Evolutionary conservation across 1,284 basidiomycete species (phyloP).

Genomic region (Lignosus rhinocerotis): DNA sequence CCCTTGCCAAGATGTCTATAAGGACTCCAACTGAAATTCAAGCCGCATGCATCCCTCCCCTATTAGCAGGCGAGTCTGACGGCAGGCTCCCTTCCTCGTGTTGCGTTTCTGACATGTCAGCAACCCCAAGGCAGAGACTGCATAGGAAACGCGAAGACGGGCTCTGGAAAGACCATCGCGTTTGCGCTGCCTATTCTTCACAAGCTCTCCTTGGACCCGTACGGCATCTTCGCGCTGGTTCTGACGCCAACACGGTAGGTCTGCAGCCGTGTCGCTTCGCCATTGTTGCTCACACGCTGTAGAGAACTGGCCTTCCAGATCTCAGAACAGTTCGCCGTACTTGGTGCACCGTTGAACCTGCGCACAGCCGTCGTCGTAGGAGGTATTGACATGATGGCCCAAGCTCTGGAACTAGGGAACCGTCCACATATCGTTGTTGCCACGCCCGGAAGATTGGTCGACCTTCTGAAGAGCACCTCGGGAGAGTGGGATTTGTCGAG

Average conservation of each 20-base stretch:
- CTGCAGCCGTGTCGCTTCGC: background rate
- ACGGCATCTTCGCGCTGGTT: conserved; percentile 91
- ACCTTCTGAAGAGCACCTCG: conserved; percentile 80
- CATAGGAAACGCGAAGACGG: conserved; percentile 97
- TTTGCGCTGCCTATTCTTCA: conserved; percentile 97
- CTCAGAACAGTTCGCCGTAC: conserved; percentile 91
- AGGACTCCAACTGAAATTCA: conserved; percentile 88
- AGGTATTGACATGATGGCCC: conserved; percentile 98
- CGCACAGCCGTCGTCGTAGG: conserved; percentile 91
- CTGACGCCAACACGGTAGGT: conserved; percentile 90
- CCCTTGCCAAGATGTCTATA: conserved; percentile 86
- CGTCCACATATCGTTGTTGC: conserved; percentile 95
- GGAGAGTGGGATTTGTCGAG: conserved; percentile 85
- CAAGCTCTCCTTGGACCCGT: conserved; percentile 84
- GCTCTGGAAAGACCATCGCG: conserved; percentile 96
- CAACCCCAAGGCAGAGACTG: conserved; percentile 76
- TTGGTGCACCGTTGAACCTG: conserved; percentile 81
- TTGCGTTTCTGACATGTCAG: conserved; percentile 20
- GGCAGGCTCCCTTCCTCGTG: background rate
- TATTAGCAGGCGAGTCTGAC: conserved; percentile 68
- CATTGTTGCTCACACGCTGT: background rate
- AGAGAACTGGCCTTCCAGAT: conserved; percentile 98
- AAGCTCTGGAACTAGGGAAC: conserved; percentile 84
- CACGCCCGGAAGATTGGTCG: conserved; percentile 94
- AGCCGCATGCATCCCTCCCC: conserved; percentile 84